Percentiles rank a stretch among this genome's conserved stretches.
These are phyloP conservation scores for Corniculantispora saksenae DNA, from an alignment of 2,329 filamentous ascomycete genomes.

Conservation along the genomic window DNA sequence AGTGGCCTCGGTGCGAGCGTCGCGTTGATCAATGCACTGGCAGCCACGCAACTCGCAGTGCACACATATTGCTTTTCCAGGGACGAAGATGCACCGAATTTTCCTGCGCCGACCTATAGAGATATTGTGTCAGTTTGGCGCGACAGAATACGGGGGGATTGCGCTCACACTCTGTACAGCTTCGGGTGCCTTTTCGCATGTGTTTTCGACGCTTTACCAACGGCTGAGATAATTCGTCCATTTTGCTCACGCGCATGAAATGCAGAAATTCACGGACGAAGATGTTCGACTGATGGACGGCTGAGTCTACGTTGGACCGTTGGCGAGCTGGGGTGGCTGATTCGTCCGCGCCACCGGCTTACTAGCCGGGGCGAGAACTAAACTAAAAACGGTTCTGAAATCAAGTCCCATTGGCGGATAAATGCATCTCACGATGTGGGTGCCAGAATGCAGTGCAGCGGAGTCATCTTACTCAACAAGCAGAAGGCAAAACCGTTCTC, in stretches of 20 bases:
- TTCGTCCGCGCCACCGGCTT: too few relatives aligned
- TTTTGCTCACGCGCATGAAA: not conserved
- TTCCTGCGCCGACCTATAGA: constrained; percentile 46
- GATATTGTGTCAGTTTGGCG: not conserved
- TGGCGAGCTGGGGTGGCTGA: too few relatives aligned
- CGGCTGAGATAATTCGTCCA: not conserved
- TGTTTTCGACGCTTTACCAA: not conserved
- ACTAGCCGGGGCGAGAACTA: too few relatives aligned
- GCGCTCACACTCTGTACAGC: constrained; percentile 29
- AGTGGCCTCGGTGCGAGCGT: not conserved
- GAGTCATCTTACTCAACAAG: too few relatives aligned
- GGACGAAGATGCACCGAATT: constrained; percentile 44
- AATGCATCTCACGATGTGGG: too few relatives aligned
- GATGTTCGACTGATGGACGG: not conserved
- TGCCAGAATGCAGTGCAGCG: too few relatives aligned
- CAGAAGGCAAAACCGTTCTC: too few relatives aligned
- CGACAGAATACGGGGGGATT: not conserved
- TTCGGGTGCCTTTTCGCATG: constrained; percentile 31
- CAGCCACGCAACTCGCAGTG: constrained; percentile 32
- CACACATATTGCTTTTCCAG: constrained; percentile 42
- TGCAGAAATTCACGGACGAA: not conserved
- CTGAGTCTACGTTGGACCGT: not conserved
- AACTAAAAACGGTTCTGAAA: too few relatives aligned
- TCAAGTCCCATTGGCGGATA: too few relatives aligned
- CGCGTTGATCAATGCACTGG: not conserved